Conservation (phyloP, 1,284 basidiomycete species). For the Ganoderma resinaceum region DNA sequence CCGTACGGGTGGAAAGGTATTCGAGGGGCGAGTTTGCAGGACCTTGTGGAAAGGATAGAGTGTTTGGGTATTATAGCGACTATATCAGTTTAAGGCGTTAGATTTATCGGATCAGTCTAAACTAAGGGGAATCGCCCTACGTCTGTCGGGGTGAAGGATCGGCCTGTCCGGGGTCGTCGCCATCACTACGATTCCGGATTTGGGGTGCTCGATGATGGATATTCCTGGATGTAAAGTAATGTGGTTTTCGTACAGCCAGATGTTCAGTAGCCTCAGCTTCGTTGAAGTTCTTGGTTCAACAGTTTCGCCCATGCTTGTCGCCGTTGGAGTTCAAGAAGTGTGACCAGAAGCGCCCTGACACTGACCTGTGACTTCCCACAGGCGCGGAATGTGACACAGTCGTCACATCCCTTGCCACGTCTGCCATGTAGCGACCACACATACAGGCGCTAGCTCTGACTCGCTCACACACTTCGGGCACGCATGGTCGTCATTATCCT, state of each 20-base stretch:
- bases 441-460: too few relatives aligned
- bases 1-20: conserved; percentile 58
- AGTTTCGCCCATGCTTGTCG: not conserved
- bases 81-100: conserved; percentile 35
- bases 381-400: too few relatives aligned
- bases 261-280: not conserved
- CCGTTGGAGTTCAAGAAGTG: not conserved
- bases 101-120: not conserved
- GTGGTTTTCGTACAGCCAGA: not conserved
- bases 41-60: conserved; percentile 67
- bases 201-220: not conserved
- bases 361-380: too few relatives aligned
- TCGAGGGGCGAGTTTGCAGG: conserved; percentile 47
- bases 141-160: not conserved
- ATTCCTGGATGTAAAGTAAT: not conserved
- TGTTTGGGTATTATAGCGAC: conserved; percentile 73
- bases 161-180: not conserved
- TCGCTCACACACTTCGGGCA: too few relatives aligned
- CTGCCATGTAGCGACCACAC: too few relatives aligned
- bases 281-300: not conserved
- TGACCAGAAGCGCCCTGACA: too few relatives aligned
- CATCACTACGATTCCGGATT: not conserved
- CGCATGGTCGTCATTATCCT: too few relatives aligned
- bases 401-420: too few relatives aligned
- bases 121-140: not conserved